Base-by-base conservation (phyloP, 1,284 basidiomycete genomes). In the Rhodotorula sp. region DNA sequence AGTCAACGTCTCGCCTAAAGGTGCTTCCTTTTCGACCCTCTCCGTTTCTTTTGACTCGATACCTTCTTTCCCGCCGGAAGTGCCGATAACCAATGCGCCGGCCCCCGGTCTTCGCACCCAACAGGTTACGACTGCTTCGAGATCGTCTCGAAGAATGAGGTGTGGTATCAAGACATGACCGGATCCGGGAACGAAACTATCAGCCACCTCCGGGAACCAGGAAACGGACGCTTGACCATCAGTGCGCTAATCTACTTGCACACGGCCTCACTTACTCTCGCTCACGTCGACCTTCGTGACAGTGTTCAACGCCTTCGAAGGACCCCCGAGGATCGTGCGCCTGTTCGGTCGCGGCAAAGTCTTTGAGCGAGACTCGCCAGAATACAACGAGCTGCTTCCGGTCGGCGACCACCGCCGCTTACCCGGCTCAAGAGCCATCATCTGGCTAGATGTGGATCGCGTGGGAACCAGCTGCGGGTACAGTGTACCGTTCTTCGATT, bases 401-500 rank as follows among this genome's bases (percentile, higher is more conserved):
- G 44, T 51, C 5, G 62, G 54, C 59, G 58, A 71, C 59, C 30
- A 54, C 1, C 55, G 64, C 7, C 64, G 64, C 3, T n/a, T 75
- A 5, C 72, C 74, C 2, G 76, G 74, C 7, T 62, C 72, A 6
- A 53, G 76, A 24, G 61, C 67, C 14, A 63, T 77, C 62, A 71
- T 77, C 26, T 73, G 73, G 75, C 53, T 77, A 22, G 75, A 77
- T 55, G 59, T 77, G 2, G 67, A 74, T n/a, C 68, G 74, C 37
- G 74, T 76, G 46, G 72, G 74, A 6, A 71, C 75, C 3, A 66
- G 62, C 30, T 77, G 76, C 64, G 76, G 76, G 1, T 74, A 62
- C 60, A 59, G 55, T 6, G 70, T 77, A 6, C 76, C 76, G 0
- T 73, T 68, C 61, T 76, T 67, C 51, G 64, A 72, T 24, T 77